Evolutionary conservation across 345 rosid genomes (phyloP), one percentile per base, ranked within the genome.

Genomic region (Brassica juncea): DNA sequence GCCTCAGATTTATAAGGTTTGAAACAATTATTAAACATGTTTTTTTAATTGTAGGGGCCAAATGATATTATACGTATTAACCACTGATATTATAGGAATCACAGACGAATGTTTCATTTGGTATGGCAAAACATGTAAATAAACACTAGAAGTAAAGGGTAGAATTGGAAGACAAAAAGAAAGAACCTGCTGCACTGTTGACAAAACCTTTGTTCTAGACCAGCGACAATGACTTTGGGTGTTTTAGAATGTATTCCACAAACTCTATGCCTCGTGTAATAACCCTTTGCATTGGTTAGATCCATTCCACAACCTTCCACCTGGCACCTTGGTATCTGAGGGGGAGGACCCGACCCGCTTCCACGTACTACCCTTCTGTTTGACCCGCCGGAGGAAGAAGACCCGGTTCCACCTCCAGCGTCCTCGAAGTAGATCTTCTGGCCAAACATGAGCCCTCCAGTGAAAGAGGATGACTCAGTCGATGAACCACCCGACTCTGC

Each of bases 131-230:
- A 49, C 55, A 75, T 32, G 77, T 77, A 72, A 81, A 77, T 66
- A 61, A 49, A 72, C 72, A 12, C 14, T 8, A 31, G 10, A 68
- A 21, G 0, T 62, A 34, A 63, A 19, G 75, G 82, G 75, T 54
- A 62, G 37, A 68, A 57, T 2, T 60, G 78, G 30, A 11, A 44
- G 7, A 28, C 0, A 14, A 42, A 8, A 15, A 3, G 10, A 19
- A 10, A 55, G 10, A 75, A 95, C 99, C 98, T 91, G 90, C 99
- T 95, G 69, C 99, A 95, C 87, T 95, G 99, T 80, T 95, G 98
- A 84, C 98, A 94, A 82, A 94, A 94, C 84, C 99, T 88, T 85
- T 95, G 98, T 82, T 89, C 86, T 57, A 93, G 82, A 72, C 97
- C 98, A 71, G 85, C 85, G 67, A 95, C 99, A 82, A 86, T 72